Conservation (phyloP, 768 basidiomycete species). For the Leucocoprinus leucothites region DNA sequence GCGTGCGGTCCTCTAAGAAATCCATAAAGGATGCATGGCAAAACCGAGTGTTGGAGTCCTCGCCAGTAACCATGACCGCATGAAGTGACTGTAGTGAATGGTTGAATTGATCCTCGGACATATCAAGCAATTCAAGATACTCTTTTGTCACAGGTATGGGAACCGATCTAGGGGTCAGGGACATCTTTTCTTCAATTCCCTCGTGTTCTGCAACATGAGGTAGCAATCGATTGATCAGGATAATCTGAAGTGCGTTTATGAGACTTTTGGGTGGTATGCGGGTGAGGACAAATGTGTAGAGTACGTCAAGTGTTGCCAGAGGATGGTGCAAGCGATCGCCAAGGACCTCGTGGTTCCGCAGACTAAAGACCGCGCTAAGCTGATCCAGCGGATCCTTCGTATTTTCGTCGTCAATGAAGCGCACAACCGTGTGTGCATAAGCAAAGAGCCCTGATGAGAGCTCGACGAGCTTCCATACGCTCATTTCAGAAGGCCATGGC, state of each 20-base stretch:
- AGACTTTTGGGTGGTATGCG: no score
- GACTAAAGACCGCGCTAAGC: neutral
- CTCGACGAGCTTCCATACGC: constrained; percentile 13
- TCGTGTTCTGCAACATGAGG: no score
- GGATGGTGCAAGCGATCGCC: no score
- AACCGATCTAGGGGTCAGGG: no score
- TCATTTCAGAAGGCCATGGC: constrained; percentile 18
- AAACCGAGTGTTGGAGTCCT: neutral
- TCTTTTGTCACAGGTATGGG: no score
- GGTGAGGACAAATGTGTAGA: no score
- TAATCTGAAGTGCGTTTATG: no score
- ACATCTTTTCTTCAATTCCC: no score
- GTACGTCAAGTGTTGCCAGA: no score
- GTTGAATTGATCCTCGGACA: neutral
- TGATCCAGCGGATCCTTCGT: neutral
- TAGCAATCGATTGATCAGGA: no score
- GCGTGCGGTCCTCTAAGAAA: neutral
- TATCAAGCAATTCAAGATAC: neutral
- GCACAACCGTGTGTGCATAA: constrained; percentile 21
- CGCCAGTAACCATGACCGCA: neutral
- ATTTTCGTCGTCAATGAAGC: constrained; percentile 16
- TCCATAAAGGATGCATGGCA: neutral
- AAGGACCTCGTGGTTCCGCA: no score
- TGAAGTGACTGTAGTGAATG: neutral
- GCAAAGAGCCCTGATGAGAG: constrained; percentile 23